Conservation (phyloP, 148 eudicot genomes). For the Silene latifolia region DNA sequence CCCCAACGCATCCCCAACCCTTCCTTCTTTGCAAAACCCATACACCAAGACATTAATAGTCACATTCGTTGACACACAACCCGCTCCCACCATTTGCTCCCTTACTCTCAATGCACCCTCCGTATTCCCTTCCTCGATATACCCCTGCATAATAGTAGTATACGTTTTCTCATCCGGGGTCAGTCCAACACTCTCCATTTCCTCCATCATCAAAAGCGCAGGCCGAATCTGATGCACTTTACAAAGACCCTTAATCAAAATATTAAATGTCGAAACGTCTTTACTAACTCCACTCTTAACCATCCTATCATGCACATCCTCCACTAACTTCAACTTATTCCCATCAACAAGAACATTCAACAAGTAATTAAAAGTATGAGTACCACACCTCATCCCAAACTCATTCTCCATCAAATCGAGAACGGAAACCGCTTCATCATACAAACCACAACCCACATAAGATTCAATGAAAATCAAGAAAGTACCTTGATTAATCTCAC, state of each 20-base stretch:
- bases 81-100: constrained; percentile 69
- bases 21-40: constrained; percentile 81
- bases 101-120: constrained; percentile 69
- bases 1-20: constrained; percentile 68
- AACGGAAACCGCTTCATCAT: constrained; percentile 74
- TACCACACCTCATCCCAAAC: constrained; percentile 55
- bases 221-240: constrained; percentile 92
- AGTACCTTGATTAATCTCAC: constrained; percentile 52
- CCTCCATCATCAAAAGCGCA: constrained; percentile 95
- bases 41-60: constrained; percentile 71
- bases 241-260: constrained; percentile 85
- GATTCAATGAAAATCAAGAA: constrained; percentile 74
- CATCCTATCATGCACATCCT: constrained; percentile 73
- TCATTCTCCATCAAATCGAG: constrained; percentile 69
- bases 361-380: constrained; percentile 55
- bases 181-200: constrained; percentile 75
- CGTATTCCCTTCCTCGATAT: constrained; percentile 77
- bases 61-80: constrained; percentile 52
- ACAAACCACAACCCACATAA: constrained; percentile 50
- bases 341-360: constrained; percentile 94
- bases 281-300: constrained; percentile 44
- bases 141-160: constrained; percentile 91
- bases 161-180: constrained; percentile 79
- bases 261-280: constrained; percentile 85
- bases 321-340: constrained; percentile 67